Percentiles rank a stretch among this genome's conserved stretches.
phyloP scores from a whole-genome alignment of 768 basidiomycete genomes.

The Scleroderma citrinum region DNA sequence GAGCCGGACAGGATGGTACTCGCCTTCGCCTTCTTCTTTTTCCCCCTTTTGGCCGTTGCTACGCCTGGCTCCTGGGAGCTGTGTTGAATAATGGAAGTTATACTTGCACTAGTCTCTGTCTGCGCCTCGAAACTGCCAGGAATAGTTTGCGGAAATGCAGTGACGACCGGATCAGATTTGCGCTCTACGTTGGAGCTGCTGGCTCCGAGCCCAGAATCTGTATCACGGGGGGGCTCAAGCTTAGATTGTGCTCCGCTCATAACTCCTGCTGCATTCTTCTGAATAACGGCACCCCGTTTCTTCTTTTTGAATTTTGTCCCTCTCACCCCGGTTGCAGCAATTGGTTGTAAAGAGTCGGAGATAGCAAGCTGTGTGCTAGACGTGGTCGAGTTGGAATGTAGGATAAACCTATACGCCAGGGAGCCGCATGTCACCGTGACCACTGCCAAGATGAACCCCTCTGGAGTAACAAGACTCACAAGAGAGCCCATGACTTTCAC shows the following conservation, averaged over 20 bases:
- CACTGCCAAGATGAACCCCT: constrained; percentile 32
- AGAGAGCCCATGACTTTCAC: constrained; percentile 37
- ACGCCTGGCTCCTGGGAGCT: constrained; percentile 5
- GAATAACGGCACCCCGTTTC: constrained; percentile 16
- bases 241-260: constrained; percentile 13
- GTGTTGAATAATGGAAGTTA: constrained; percentile 2
- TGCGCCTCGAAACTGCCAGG: constrained; percentile 41
- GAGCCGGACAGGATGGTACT: constrained; percentile 1
- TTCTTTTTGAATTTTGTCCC: constrained; percentile 27
- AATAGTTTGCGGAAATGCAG: constrained; percentile 33
- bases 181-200: constrained; percentile 12
- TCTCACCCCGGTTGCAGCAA: neutral
- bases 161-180: constrained; percentile 23
- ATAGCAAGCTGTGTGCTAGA: neutral
- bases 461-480: constrained; percentile 38
- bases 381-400: constrained; percentile 5
- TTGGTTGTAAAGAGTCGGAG: neutral
- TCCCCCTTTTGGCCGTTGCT: constrained; percentile 26
- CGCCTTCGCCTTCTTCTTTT: constrained; percentile 44
- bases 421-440: constrained; percentile 30
- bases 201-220: constrained; percentile 11
- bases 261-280: constrained; percentile 4
- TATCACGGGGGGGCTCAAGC: neutral
- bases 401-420: constrained; percentile 35
- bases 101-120: constrained; percentile 4